Base-by-base conservation (phyloP, 306 rosid species). In the Calophaca sinica region DNA sequence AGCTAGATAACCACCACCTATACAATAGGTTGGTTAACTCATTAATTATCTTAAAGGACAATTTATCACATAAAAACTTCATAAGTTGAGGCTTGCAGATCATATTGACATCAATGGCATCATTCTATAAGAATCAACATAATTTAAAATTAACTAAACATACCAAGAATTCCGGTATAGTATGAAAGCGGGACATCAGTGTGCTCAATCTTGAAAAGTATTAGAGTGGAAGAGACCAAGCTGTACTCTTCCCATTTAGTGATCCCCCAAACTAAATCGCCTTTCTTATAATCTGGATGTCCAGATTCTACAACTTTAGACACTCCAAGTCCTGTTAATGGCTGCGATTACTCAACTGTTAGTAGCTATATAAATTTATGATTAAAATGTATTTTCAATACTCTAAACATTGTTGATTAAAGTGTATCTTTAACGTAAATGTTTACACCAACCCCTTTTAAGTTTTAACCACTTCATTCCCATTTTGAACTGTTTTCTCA, bases 241-340 rank as follows among this genome's bases (percentile, higher is more conserved):
- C 80, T 80, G 53, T 80, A 83, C 3, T 80, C 89, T 48, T 86
- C 85, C 84, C 87, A 86, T 3, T 44, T 46, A 4, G 86, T 74
- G 2, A 6, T 0, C 7, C 87, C 85, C 89, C 86, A 83, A 3
- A 83, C 71, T 10, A 86, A 78, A 69, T 83, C 89, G 7, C 82
- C 84, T 78, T 54, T 28, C 58, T 78, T 74, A 3, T 69, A 86
- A 45, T 70, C 53, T 8, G 75, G 54, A 35, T 83, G 72, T 9
- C 78, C 80, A 60, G 89, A 80, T 57, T 86, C 87, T 3, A 86
- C 9, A 3, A 86, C 86, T 75, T 78, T 55, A 12, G 80, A 50
- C 15, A 83, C 85, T 12, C 86, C 87, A 73, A 4, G 5, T 14
- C 86, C 86, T 32, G 8, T 3, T 4, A 82, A 9, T 12, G 87